Evolutionary conservation across 106 monocot genomes (phyloP).

Genomic region (Xerophyta viscosa): DNA sequence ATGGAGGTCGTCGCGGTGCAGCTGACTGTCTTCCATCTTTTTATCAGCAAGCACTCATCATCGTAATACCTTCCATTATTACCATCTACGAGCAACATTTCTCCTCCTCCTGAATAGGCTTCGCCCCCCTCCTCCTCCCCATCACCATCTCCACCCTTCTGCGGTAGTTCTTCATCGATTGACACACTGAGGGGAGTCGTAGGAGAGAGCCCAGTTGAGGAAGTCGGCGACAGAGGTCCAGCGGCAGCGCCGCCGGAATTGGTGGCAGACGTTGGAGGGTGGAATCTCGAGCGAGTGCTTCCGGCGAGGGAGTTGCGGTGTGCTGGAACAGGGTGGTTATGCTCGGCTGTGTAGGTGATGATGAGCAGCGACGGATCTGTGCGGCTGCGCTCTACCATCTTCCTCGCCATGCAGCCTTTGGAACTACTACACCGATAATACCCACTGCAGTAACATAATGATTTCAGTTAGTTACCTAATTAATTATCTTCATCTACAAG

Average conservation of each 20-base stretch:
- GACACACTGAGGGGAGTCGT: conserved; percentile 7
- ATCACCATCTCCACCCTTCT: not conserved
- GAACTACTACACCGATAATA: conserved; percentile 11
- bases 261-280: conserved; percentile 12
- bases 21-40: not conserved
- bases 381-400: conserved; percentile 47
- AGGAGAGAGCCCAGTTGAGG: conserved; percentile 5
- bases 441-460: too few relatives aligned
- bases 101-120: conserved; percentile 4
- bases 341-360: conserved; percentile 55
- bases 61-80: conserved; percentile 17
- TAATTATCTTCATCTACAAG: too few relatives aligned
- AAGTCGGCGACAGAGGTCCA: not conserved
- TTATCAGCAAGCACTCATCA: not conserved
- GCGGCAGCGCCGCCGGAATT: not conserved
- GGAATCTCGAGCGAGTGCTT: conserved; percentile 45
- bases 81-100: conserved; percentile 3
- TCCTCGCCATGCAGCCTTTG: conserved; percentile 4
- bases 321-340: conserved; percentile 46
- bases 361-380: conserved; percentile 26
- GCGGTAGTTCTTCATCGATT: not conserved
- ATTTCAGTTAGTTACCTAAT: too few relatives aligned
- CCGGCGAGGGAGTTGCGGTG: conserved; percentile 89
- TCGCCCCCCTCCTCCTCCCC: conserved; percentile 9
- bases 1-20: not conserved